phyloP scores from a whole-genome alignment of 2,329 filamentous ascomycete species.

The Cladosporium sp. region DNA sequence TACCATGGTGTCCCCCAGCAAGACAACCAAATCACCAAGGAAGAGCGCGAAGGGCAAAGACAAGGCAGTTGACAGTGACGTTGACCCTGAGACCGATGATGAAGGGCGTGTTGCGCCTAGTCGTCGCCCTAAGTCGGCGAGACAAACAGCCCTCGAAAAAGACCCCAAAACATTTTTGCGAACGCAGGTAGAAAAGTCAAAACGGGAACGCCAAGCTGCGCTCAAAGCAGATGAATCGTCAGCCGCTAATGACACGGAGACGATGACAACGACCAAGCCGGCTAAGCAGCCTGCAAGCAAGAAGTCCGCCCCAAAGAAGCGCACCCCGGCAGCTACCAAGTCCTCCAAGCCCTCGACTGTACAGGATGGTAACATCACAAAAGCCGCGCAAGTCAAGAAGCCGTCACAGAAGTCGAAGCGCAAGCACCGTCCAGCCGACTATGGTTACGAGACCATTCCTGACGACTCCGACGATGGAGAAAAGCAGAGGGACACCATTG shows the following conservation, averaged over 20 bases:
- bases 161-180: background rate
- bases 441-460: background rate
- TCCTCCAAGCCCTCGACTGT: background rate
- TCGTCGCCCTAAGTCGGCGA: background rate
- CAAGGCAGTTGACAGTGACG: background rate
- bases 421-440: background rate
- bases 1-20: background rate
- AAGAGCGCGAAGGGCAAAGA: background rate
- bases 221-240: background rate
- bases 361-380: background rate
- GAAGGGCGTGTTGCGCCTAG: background rate
- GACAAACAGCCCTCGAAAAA: background rate
- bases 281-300: background rate
- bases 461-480: background rate
- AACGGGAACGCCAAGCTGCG: background rate
- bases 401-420: background rate
- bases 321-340: background rate
- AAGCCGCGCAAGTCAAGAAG: background rate
- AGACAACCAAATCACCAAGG: background rate
- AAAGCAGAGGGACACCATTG: background rate
- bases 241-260: background rate
- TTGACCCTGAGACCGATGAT: background rate
- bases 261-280: too few species aligned
- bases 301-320: background rate
- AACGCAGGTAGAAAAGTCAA: background rate